Evolutionary conservation across 176 grass and related monocot genomes (phyloP).

Genomic region (Lolium rigidum): DNA sequence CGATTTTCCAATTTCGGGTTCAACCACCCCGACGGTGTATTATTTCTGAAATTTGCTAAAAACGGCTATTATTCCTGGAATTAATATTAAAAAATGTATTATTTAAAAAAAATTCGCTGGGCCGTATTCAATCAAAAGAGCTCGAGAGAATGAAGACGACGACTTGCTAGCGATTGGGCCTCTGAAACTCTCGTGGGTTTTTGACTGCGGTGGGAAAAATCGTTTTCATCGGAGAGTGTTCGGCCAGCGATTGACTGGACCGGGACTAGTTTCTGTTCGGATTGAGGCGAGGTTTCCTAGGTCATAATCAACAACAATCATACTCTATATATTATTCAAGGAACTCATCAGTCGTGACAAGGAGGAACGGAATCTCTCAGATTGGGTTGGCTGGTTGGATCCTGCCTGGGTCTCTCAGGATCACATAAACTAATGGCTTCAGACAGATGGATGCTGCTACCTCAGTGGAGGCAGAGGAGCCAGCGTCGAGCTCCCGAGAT

Average conservation of each 20-base stretch:
- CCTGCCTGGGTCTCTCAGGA: slow-evolving; percentile 21
- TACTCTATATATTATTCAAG: neutral
- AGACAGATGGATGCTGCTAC: neutral
- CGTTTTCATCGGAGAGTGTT: slow-evolving; percentile 16
- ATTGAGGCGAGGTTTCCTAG: neutral
- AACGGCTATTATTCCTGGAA: too few species aligned
- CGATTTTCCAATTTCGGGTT: too few species aligned
- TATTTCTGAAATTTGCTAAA: too few species aligned
- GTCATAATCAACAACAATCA: slow-evolving; percentile 21
- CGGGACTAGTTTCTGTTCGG: slow-evolving; percentile 3
- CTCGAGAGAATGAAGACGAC: neutral
- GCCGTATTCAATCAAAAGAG: neutral
- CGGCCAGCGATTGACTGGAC: slow-evolving; percentile 38
- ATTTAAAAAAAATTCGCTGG: too few species aligned
- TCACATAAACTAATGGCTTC: neutral
- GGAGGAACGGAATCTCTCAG: slow-evolving; percentile 39
- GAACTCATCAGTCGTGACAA: slow-evolving; percentile 17
- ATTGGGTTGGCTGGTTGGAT: slow-evolving; percentile 21
- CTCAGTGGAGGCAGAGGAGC: slow-evolving; percentile 29
- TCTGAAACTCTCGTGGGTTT: neutral
- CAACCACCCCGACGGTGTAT: too few species aligned
- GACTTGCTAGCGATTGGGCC: neutral
- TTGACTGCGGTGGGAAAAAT: neutral
- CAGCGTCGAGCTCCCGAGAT: neutral
- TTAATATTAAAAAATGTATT: too few species aligned